Evolutionary conservation across 2,329 filamentous ascomycete genomes (phyloP).

Genomic region (Remersonia thermophila): DNA sequence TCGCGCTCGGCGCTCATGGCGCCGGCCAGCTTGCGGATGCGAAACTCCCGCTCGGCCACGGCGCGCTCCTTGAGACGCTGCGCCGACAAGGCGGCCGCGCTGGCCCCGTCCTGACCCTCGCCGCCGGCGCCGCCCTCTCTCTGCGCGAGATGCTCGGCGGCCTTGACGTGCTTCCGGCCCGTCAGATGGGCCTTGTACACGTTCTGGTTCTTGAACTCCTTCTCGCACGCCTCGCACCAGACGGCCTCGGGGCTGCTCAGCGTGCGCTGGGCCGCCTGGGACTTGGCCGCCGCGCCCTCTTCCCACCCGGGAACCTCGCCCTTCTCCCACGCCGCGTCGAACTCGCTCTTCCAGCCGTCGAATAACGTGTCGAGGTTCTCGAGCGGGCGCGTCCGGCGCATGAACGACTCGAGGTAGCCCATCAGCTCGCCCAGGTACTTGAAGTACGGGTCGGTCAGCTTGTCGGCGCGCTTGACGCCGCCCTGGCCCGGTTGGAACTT

Average conservation of each 20-base stretch:
- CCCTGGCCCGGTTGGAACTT: constrained; percentile 64
- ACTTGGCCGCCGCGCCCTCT: constrained; percentile 33
- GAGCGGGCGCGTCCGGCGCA: constrained; percentile 70
- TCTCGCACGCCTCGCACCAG: constrained; percentile 87
- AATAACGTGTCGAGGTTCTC: constrained; percentile 77
- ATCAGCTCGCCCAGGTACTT: constrained; percentile 71
- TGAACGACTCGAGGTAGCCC: constrained; percentile 76
- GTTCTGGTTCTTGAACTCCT: constrained; percentile 90
- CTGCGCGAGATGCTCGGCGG: constrained; percentile 52
- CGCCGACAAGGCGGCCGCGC: constrained; percentile 23
- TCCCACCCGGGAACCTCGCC: constrained; percentile 73
- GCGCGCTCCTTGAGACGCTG: constrained; percentile 71
- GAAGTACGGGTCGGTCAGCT: constrained; percentile 88
- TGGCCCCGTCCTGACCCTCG: constrained; percentile 13
- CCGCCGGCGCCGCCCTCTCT: constrained; percentile 23
- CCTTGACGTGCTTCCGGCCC: constrained; percentile 87
- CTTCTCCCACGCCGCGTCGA: constrained; percentile 69
- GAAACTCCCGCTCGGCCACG: constrained; percentile 78
- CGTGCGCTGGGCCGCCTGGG: constrained; percentile 25
- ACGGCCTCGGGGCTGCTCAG: constrained; percentile 47
- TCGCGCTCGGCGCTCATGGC: constrained; percentile 78
- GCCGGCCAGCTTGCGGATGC: constrained; percentile 65
- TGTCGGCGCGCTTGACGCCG: constrained; percentile 66
- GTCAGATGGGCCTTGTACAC: constrained; percentile 82
- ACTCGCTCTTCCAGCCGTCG: constrained; percentile 65